Percentiles rank a stretch among this genome's conserved stretches.
Evolutionary conservation across 2,329 filamentous ascomycete species (phyloP).

Genomic region (Atkinsonella texensis): DNA sequence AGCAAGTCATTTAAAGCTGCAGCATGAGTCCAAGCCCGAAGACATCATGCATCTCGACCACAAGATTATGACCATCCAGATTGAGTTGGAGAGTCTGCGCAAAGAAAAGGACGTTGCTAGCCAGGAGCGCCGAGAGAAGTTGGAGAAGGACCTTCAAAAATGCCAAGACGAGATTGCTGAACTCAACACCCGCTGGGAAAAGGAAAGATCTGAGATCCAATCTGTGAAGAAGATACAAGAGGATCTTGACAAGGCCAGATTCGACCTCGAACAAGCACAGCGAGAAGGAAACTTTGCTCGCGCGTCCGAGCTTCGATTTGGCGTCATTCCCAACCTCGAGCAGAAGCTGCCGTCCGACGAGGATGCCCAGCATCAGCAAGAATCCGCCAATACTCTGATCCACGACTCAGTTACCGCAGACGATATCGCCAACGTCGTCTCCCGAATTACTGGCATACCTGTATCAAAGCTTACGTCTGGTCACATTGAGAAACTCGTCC

Average conservation of each 20-base stretch:
- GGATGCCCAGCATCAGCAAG: slow-evolving; percentile 24
- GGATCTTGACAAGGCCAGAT: slow-evolving; percentile 72
- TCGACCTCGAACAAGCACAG: slow-evolving; percentile 80
- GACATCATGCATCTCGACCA: slow-evolving; percentile 86
- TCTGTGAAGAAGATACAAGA: slow-evolving; percentile 77
- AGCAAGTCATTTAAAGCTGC: slow-evolving; percentile 75
- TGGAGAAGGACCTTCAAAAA: slow-evolving; percentile 63
- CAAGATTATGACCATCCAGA: slow-evolving; percentile 94
- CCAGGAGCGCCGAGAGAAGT: slow-evolving; percentile 73
- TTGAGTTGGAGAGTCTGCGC: slow-evolving; percentile 84
- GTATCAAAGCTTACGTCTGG: slow-evolving; percentile 85
- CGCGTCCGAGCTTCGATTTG: slow-evolving; percentile 84
- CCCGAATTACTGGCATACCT: slow-evolving; percentile 82
- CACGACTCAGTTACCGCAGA: slow-evolving; percentile 93
- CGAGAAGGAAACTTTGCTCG: slow-evolving; percentile 78
- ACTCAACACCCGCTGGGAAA: slow-evolving; percentile 78
- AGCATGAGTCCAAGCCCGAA: slow-evolving; percentile 95
- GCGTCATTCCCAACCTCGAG: slow-evolving; percentile 73
- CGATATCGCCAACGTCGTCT: slow-evolving; percentile 88
- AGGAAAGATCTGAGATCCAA: slow-evolving; percentile 76
- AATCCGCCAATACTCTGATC: slow-evolving; percentile 48
- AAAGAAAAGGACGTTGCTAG: slow-evolving; percentile 91
- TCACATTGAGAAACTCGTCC: slow-evolving; percentile 86
- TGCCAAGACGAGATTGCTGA: slow-evolving; percentile 66
- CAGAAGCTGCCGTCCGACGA: slow-evolving; percentile 68